Evolutionary conservation across 2,329 filamentous ascomycete species (phyloP), one percentile per base, ranked within the genome.

Genomic region (Septoria linicola): DNA sequence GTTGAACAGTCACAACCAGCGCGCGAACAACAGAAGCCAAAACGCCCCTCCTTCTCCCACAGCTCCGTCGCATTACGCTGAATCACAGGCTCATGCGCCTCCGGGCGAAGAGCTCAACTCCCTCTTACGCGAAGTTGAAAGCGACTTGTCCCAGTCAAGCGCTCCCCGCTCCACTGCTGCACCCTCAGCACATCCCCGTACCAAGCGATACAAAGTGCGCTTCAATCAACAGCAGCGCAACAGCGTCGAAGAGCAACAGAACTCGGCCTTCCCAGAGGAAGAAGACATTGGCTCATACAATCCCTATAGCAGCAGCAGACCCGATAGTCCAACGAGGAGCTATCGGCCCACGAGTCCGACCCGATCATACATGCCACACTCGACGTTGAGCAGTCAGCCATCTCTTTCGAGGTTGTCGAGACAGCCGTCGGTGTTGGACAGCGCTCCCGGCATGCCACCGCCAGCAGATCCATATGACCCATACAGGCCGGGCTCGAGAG

Each of bases 391-490:
- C 21, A 47, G 21, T 31, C 44, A 40, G 13, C 44, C 44, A 0
- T 68, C 34, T 13, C 10, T 40, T 13, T 73, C 73, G 14, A 63
- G 72, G 42, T 59, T 72, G 8, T 78, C 76, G 16, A 69, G 77
- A 63, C 66, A 74, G 19, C 68, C 75, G 4, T 80, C 78, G 1
- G 71, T 81, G 23, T 65, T 80, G 32, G 77, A 80, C 59, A 67
- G 67, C 50, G 73, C 72, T 1, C 76, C 76, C 3, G 70, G 70
- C 37, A 74, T 78, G 49, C 73, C 72, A 1, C 84, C 85, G 44
- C 78, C 80, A 3, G 79, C 79, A 87, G 66, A 77, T 77, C 4
- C 83, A 3, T 85, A 88, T 58, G 76, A 80, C 1, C 79, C 82
- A 4, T 89, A 87, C 62, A 65, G 71, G 48, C 68, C 73, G 10